Evolutionary conservation across 805 yeast species (phyloP).

Genomic region (Yarrowia sp.): DNA sequence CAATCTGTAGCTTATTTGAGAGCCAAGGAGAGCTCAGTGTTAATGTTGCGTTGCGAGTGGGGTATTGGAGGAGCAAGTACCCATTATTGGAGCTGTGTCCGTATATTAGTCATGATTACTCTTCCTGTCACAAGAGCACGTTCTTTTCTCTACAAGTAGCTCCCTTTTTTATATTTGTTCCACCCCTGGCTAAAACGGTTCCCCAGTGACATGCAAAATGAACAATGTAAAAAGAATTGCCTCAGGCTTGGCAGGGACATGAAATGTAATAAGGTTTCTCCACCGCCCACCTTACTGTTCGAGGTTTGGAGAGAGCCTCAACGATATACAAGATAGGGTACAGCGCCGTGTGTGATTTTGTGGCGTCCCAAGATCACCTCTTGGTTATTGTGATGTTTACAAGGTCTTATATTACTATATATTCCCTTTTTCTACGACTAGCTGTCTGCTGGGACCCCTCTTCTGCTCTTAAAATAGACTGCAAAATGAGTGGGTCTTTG

Average conservation of each 20-base stretch:
- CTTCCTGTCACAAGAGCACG: background rate
- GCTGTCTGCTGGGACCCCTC: background rate
- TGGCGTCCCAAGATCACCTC: too few relatives aligned
- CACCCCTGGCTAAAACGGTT: background rate
- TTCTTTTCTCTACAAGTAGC: conserved; percentile 7
- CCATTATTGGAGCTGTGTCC: too few relatives aligned
- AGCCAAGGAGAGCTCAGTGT: background rate
- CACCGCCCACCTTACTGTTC: conserved; percentile 25
- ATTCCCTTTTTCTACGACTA: background rate
- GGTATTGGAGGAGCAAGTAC: too few relatives aligned
- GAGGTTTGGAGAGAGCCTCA: background rate
- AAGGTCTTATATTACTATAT: background rate
- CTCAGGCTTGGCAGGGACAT: conserved; percentile 26
- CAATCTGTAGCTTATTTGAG: conserved; percentile 3
- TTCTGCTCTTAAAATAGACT: conserved; percentile 4
- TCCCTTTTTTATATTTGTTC: background rate
- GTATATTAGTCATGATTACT: too few relatives aligned
- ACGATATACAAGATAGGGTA: background rate
- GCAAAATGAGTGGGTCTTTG: conserved; percentile 10
- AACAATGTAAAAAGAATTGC: conserved; percentile 6
- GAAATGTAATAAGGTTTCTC: conserved; percentile 1
- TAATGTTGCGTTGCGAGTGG: too few relatives aligned
- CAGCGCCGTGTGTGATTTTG: background rate
- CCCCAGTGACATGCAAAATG: background rate
- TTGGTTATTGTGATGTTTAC: too few relatives aligned